These are phyloP conservation scores for Dioscorea alata DNA, from an alignment of 106 monocot species.

Conservation along the genomic window DNA sequence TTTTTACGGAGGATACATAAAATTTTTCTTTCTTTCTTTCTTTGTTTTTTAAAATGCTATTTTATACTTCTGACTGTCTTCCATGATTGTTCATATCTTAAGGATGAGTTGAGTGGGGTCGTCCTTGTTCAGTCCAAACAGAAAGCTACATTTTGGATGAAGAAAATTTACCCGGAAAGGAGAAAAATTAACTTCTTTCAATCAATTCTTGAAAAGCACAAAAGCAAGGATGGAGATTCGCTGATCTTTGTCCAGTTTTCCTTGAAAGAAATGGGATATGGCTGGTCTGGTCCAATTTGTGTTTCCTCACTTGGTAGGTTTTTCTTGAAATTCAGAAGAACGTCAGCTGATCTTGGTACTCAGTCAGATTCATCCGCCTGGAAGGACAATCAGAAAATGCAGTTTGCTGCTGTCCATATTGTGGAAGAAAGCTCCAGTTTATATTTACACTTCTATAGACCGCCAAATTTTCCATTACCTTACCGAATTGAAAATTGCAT, in stretches of 20 bases:
- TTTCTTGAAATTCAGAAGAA: conserved; percentile 72
- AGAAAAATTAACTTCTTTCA: conserved; percentile 41
- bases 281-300: conserved; percentile 91
- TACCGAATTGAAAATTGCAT: conserved; percentile 81
- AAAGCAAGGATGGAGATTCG: conserved; percentile 35
- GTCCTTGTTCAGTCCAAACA: conserved; percentile 32
- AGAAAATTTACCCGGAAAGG: conserved; percentile 13
- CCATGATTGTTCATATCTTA: conserved; percentile 5
- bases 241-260: conserved; percentile 64
- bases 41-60: neutral
- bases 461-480: conserved; percentile 47
- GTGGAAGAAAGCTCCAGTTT: conserved; percentile 67
- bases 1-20: neutral
- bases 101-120: conserved; percentile 42
- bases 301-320: conserved; percentile 82
- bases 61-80: neutral
- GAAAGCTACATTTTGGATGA: conserved; percentile 34
- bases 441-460: conserved; percentile 51
- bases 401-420: conserved; percentile 56
- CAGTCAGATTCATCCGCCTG: conserved; percentile 1
- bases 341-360: conserved; percentile 1
- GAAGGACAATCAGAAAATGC: conserved; percentile 12
- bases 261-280: conserved; percentile 33
- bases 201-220: conserved; percentile 47
- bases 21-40: neutral